A percentile compares a stretch with the other conserved stretches of the same genome.
phyloP scores from a whole-genome alignment of 2,329 filamentous ascomycete genomes.

The Lecanoromycetidae sp. region DNA sequence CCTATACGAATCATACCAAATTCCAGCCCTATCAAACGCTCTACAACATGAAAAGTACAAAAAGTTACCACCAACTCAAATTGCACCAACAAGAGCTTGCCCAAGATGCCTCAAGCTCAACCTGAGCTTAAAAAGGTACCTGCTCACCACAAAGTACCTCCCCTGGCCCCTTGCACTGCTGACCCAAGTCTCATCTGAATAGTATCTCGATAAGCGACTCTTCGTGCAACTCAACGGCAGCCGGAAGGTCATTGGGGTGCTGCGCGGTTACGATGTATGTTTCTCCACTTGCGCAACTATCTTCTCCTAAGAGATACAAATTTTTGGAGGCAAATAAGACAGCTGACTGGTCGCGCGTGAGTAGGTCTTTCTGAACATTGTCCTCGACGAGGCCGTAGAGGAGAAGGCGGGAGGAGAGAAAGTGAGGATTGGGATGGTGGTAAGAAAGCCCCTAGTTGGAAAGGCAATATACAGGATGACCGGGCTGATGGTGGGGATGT shows the following conservation, averaged over 20 bases:
- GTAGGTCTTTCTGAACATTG: constrained; percentile 95
- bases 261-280: constrained; percentile 90
- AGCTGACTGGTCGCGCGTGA: background rate
- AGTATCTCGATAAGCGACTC: constrained; percentile 99
- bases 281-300: background rate
- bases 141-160: background rate
- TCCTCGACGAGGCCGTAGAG: constrained; percentile 91
- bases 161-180: background rate
- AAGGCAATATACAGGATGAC: background rate
- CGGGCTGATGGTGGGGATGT: background rate
- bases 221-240: constrained; percentile 97
- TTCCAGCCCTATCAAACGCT: background rate
- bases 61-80: background rate
- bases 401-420: constrained; percentile 89
- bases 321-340: no score
- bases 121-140: constrained; percentile 94
- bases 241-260: constrained; percentile 87
- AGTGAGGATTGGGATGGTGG: constrained; percentile 81
- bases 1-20: no score
- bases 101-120: constrained; percentile 92
- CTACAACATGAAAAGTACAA: background rate
- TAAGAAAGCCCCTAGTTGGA: constrained; percentile 40
- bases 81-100: background rate
- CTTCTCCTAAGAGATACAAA: no score
- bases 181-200: background rate